Conservation (phyloP, 129 eudicot genomes). For the Glebionis coronaria region DNA sequence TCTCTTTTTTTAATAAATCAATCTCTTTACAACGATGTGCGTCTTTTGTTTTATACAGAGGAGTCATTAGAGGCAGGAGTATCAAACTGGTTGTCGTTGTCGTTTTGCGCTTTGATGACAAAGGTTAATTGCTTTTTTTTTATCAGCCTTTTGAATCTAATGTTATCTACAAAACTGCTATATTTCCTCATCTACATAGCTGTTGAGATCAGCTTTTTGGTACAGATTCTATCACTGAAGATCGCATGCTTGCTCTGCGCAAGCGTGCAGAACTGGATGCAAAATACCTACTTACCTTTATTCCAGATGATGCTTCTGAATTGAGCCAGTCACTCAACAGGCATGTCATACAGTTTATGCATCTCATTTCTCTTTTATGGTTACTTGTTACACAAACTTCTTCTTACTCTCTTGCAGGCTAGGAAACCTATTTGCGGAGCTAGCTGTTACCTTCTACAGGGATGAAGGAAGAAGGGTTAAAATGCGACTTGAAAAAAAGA, state of each 20-base stretch:
- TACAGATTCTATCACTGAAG: conserved; percentile 80
- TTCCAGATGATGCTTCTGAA: conserved; percentile 46
- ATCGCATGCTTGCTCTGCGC: conserved; percentile 76
- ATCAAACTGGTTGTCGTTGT: conserved; percentile 71
- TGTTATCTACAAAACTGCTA: too few relatives aligned
- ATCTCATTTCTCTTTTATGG: conserved; percentile 8
- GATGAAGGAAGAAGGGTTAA: conserved; percentile 91
- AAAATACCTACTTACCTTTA: conserved; percentile 52
- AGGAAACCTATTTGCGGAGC: conserved; percentile 59
- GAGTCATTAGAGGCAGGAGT: conserved; percentile 59
- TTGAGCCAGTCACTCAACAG: conserved; percentile 74
- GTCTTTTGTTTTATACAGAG: conserved; percentile 34
- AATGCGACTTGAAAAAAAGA: conserved; percentile 82
- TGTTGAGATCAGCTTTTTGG: conserved; percentile 21
- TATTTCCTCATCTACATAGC: not conserved
- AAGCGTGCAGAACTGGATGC: conserved; percentile 95
- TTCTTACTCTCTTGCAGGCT: conserved; percentile 54
- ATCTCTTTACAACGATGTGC: too few relatives aligned
- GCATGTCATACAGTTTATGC: conserved; percentile 33
- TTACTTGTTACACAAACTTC: conserved; percentile 7
- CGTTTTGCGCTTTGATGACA: conserved; percentile 45
- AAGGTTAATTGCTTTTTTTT: too few relatives aligned
- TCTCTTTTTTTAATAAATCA: not conserved
- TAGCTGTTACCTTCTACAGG: conserved; percentile 67
- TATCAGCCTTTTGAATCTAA: too few relatives aligned